Percentiles rank a stretch among this genome's conserved stretches.
These are phyloP conservation scores for Beauveria caledonica DNA, from an alignment of 2,329 filamentous ascomycete genomes.

Conservation along the genomic window DNA sequence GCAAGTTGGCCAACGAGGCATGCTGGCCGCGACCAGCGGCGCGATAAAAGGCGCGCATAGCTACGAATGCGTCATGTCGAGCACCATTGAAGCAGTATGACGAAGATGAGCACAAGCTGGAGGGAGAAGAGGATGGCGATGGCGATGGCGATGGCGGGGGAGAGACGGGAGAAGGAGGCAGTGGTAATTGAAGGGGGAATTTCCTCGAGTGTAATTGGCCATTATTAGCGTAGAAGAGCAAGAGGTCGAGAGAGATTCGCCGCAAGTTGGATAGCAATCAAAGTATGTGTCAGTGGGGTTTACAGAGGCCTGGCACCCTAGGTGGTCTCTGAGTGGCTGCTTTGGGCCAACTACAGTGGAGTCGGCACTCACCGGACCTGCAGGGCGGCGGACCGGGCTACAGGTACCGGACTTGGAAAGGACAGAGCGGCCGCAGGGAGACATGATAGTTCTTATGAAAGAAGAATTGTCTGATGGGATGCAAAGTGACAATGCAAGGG, in stretches of 20 bases:
- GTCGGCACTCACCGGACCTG: neutral
- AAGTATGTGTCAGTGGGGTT: neutral
- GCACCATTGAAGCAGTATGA: constrained; percentile 19
- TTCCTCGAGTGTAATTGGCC: neutral
- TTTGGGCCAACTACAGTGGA: neutral
- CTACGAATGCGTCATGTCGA: constrained; percentile 6
- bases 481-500: too few relatives aligned
- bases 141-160: neutral
- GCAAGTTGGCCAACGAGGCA: constrained; percentile 37
- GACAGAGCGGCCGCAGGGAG: too few relatives aligned
- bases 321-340: too few relatives aligned
- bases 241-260: neutral
- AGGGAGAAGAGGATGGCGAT: neutral
- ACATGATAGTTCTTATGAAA: too few relatives aligned
- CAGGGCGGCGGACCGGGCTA: neutral
- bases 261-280: too few relatives aligned
- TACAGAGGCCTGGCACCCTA: too few relatives aligned
- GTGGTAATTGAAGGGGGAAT: neutral
- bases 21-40: constrained; percentile 30
- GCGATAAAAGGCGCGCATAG: constrained; percentile 21
- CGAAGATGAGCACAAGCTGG: constrained; percentile 8
- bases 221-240: neutral
- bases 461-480: too few relatives aligned
- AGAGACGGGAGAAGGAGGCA: neutral
- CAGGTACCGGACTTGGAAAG: too few relatives aligned